Base-by-base conservation (phyloP, 768 basidiomycete genomes). In the Coprinopsis strossmayeri region DNA sequence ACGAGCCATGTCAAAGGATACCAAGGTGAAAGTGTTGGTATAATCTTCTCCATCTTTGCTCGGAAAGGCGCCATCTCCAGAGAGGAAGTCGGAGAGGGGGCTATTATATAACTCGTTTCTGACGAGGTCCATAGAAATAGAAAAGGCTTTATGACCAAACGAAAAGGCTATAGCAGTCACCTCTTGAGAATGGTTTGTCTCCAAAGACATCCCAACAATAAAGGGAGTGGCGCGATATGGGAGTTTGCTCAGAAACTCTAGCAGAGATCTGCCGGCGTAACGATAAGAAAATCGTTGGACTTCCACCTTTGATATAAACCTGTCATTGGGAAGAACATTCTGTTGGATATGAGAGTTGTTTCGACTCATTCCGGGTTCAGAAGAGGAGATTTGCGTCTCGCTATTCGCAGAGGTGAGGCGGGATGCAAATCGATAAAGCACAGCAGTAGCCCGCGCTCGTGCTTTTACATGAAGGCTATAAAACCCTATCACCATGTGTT, bases 1-100 rank as follows among this genome's bases (percentile, higher is more conserved):
- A 10, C 61, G 60, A 0, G 63, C 64, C 64, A 73, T 62, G 3
- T 59, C 60, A 46, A 76, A 72, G 1, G 65, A 69, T 5, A 65
- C 64, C 2, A 72, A 51, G 18, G 48, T 39, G n/a, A 47, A 54
- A 2, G 34, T 45, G 13, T 50, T 42, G 1, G 25, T 17, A 15
- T 24, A 40, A 7, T 52, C 48, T 7, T 24, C 42, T 17, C 23
- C 46, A 26, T 32, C 7, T 32, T 45, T 45, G 27, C 43, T 45
- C 5, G 43, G 28, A 23, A 45, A 27, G 11, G 43, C 4, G 18
- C 20, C 41, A 5, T 45, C 30, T n/a, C 43, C 43, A 5, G 43
- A 27, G 11, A 45, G 28, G 27, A 45, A 20, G 12, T 18, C 28
- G 4, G 3, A 27, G 30, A 45, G 28, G 27, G 43, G 25, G n/a